A percentile compares a stretch with the other conserved stretches of the same genome.
Conservation (phyloP, 768 basidiomycete genomes). For the Leccinum olivaceopallidum region DNA sequence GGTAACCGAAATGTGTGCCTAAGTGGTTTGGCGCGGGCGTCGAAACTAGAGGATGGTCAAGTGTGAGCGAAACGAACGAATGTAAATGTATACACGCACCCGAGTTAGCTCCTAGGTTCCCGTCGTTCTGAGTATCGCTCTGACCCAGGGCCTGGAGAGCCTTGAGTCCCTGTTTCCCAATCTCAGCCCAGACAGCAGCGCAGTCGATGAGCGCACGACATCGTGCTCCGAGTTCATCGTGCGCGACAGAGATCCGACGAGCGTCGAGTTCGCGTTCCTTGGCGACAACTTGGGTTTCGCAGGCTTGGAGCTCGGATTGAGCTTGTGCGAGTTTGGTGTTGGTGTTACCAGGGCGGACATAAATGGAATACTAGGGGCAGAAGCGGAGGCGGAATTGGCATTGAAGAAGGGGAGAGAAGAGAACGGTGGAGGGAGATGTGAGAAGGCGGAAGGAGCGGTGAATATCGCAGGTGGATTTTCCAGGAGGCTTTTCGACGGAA, state of each 20-base stretch:
- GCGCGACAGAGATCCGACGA: constrained; percentile 53
- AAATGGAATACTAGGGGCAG: too few species aligned
- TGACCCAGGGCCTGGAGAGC: constrained; percentile 20
- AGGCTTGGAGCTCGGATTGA: constrained; percentile 79
- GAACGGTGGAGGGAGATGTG: constrained; percentile 13
- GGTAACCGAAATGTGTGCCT: too few species aligned
- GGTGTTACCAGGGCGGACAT: constrained; percentile 11
- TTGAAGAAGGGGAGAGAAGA: too few species aligned
- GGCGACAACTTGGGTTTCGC: constrained; percentile 68
- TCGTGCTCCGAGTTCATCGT: constrained; percentile 61
- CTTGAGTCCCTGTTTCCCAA: constrained; percentile 61
- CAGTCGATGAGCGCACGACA: constrained; percentile 69
- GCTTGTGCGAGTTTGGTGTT: constrained; percentile 58
- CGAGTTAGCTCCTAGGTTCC: neutral
- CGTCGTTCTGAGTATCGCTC: neutral
- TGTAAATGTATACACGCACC: too few species aligned
- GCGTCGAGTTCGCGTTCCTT: constrained; percentile 67
- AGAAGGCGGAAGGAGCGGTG: constrained; percentile 32
- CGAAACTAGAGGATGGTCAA: too few species aligned
- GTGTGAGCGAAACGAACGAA: too few species aligned
- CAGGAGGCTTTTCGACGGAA: constrained; percentile 78
- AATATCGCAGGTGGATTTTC: constrained; percentile 48
- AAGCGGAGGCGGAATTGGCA: too few species aligned
- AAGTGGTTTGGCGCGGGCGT: too few species aligned
- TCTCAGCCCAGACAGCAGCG: constrained; percentile 65